These are phyloP conservation scores for Gamarada debralockiae DNA, from an alignment of 495 filamentous ascomycete species.

Conservation along the genomic window DNA sequence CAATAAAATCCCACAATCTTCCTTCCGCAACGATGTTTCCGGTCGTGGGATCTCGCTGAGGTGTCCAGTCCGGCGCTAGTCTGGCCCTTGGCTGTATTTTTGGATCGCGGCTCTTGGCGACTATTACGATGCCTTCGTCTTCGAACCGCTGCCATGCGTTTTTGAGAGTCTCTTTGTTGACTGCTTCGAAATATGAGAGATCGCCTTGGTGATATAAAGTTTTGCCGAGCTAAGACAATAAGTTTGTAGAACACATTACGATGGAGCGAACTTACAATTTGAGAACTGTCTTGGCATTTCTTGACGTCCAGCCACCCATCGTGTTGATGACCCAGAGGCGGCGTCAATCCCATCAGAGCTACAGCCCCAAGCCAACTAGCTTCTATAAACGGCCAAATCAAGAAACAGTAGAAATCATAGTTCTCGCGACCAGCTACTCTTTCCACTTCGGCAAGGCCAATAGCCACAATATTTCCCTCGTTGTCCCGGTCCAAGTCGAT, in stretches of 20 bases:
- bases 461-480: conserved; percentile 49
- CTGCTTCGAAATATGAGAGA: conserved; percentile 92
- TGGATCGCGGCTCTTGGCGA: conserved; percentile 59
- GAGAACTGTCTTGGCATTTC: conserved; percentile 76
- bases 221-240: conserved; percentile 71
- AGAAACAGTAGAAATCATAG: conserved; percentile 96
- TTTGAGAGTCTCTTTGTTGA: conserved; percentile 95
- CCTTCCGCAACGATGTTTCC: conserved; percentile 65
- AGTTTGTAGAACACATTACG: conserved; percentile 11
- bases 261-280: conserved; percentile 65
- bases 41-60: conserved; percentile 50
- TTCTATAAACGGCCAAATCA: conserved; percentile 98
- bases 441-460: conserved; percentile 75
- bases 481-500: conserved; percentile 61
- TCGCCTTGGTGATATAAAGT: conserved; percentile 97
- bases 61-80: conserved; percentile 76
- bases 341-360: conserved; percentile 78
- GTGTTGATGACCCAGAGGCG: conserved; percentile 54
- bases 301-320: conserved; percentile 75
- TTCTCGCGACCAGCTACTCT: conserved; percentile 79
- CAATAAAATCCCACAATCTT: conserved; percentile 83
- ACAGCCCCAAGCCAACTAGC: conserved; percentile 87
- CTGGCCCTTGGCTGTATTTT: conserved; percentile 54
- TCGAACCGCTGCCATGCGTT: conserved; percentile 86
- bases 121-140: conserved; percentile 82